Evolutionary conservation across 2,329 filamentous ascomycete genomes (phyloP), one percentile per base, ranked within the genome.

Genomic region (Neonectria punicea): DNA sequence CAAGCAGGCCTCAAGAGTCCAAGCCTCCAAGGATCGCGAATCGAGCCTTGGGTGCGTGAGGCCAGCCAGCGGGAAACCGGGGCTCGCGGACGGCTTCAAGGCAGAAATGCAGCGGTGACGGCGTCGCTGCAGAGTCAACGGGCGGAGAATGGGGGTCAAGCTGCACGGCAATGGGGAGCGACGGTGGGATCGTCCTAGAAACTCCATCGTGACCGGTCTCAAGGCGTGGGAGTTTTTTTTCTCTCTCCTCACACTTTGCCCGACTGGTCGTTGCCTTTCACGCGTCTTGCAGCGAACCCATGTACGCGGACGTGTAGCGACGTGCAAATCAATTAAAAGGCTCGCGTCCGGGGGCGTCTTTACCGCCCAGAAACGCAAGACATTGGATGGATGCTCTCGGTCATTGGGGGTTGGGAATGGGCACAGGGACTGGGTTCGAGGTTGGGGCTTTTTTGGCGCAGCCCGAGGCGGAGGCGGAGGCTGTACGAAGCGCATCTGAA

Each of bases 251-350:
- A 66, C 70, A 66, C 61, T 41, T 62, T 67, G 62, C 60, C 62
- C 50, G 47, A 61, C 53, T 62, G 54, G 64, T 69, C 53, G 61
- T 39, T 69, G 61, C 51, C 58, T 53, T 53, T 72, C 70, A 74
- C 72, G 72, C 72, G 72, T 71, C 70, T 70, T 69, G 72, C 70
- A 74, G 69, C 68, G 72, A 66, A 60, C 60, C 72, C 72, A 72
- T 74, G 71, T 65, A 72, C 72, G 71, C 70, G 69, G 54, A 69
- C 71, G 72, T 74, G 72, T 73, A 60, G 54, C 59, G 64, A 67
- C 61, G 67, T 70, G 72, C 69, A 72, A 73, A 69, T 71, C 69
- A 59, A 70, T 67, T 58, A 58, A 57, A 65, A 67, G 64, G 39
- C 50, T 61, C 61, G 69, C 64, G 68, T 67, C 50, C n/a, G 39